phyloP scores from a whole-genome alignment of 1,139 yeast genomes.

The Kazachstania sp. region DNA sequence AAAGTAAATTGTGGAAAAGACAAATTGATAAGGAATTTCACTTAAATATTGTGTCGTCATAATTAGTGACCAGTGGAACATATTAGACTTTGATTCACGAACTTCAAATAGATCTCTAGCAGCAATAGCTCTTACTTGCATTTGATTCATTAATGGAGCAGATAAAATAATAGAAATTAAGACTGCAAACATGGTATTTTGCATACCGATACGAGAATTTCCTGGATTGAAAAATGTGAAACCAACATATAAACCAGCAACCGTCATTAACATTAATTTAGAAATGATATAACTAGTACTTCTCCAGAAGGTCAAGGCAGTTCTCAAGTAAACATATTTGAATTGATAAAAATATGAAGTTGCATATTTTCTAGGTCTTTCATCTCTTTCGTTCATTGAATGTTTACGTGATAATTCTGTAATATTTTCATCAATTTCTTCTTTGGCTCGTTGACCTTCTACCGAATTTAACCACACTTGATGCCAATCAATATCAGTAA shows the following conservation, averaged over 20 bases:
- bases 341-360: conserved; percentile 36
- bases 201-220: conserved; percentile 34
- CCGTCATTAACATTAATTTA: conserved; percentile 34
- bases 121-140: conserved; percentile 41
- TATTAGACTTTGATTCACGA: conserved; percentile 55
- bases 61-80: conserved; percentile 56
- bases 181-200: conserved; percentile 42
- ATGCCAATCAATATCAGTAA: conserved; percentile 40
- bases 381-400: conserved; percentile 6
- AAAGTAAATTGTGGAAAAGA: conserved; percentile 46
- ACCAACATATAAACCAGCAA: conserved; percentile 39
- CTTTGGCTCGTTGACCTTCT: conserved; percentile 26
- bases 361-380: conserved; percentile 30
- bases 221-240: conserved; percentile 38
- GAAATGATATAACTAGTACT: conserved; percentile 37
- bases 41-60: conserved; percentile 43
- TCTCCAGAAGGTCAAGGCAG: conserved; percentile 38
- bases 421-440: conserved; percentile 25
- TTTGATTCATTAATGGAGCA: conserved; percentile 38
- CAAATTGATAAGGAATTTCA: conserved; percentile 49
- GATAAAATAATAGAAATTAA: conserved; percentile 38
- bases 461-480: conserved; percentile 40
- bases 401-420: conserved; percentile 11
- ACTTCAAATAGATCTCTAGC: conserved; percentile 52
- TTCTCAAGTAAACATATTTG: conserved; percentile 32